Evolutionary conservation across 1,284 basidiomycete species (phyloP), one percentile per base, ranked within the genome.

Genomic region (Ceratobasidium sp.): DNA sequence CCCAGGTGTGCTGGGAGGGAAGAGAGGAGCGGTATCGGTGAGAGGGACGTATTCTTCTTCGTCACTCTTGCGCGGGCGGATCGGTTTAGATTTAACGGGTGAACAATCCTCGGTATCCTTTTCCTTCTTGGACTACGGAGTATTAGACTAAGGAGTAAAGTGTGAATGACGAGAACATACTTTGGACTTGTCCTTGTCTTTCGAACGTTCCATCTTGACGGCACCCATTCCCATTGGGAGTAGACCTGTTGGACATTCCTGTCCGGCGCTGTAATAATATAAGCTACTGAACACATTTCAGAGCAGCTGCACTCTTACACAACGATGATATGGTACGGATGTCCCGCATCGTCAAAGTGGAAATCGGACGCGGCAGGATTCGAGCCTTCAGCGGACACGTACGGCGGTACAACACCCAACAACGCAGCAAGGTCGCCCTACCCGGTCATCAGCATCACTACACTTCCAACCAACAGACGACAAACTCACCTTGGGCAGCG

Each of bases 291-390:
- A 44, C 73, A 63, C 16, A 72, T 30, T 30, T 43, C 32, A 52
- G n/a, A 44, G 28, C 59, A 38, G 49, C 61, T 43, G 38, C 46
- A 2, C 13, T 82, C 89, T 80, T 78, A 91, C 91, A 95, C 86
- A 26, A 95, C 87, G 23, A 95, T 82, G 18, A 95, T 81, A 80
- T 95, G 93, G 79, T 93, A 95, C 7, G 92, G 91, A 80, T 95
- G 93, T 21, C 79, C 79, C 30, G 64, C 11, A 18, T 83, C 81
- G 52, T 88, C 87, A 1, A 81, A 73, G 14, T 86, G 78, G 23
- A 93, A 82, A 43, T 81, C 79, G 38, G 64, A 52, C 21, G 64
- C 49, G 32, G 50, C 30, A 26, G 41, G 38, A 16, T 57, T 57
- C 9, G 89, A 89, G 18, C 91, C 82, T 3, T 77, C 74, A 21